Conservation (phyloP, 1,284 basidiomycete species). For the Sporisorium scitamineum region DNA sequence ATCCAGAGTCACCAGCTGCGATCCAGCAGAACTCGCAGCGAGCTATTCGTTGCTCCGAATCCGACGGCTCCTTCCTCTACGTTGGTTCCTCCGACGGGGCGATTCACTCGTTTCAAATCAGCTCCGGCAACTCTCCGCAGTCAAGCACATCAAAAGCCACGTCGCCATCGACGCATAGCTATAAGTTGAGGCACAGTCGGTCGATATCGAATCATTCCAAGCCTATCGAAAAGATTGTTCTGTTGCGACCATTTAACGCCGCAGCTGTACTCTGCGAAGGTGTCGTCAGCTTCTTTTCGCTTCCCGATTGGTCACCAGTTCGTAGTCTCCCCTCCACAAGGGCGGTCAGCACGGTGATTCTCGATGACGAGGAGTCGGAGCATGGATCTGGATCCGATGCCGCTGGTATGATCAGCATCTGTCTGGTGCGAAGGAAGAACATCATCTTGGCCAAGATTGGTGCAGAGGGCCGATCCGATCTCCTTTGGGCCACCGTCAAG, state of each 20-base stretch:
- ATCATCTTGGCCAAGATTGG: slow-evolving; percentile 59
- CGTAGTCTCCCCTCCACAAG: slow-evolving; percentile 36
- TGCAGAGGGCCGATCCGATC: slow-evolving; percentile 35
- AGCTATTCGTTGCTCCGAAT: slow-evolving; percentile 46
- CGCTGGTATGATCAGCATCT: slow-evolving; percentile 58
- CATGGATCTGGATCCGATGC: slow-evolving; percentile 35
- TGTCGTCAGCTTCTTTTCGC: slow-evolving; percentile 45
- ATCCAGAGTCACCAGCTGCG: slow-evolving; percentile 50
- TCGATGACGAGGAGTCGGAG: slow-evolving; percentile 47
- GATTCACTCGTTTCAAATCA: slow-evolving; percentile 47
- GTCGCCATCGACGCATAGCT: background rate
- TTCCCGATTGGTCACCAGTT: slow-evolving; percentile 40
- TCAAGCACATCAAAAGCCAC: background rate
- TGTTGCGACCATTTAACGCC: slow-evolving; percentile 32
- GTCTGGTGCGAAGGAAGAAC: slow-evolving; percentile 61
- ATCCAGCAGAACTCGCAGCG: slow-evolving; percentile 39
- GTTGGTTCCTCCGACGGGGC: slow-evolving; percentile 56
- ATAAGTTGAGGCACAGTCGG: slow-evolving; percentile 18
- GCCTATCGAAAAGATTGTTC: slow-evolving; percentile 47
- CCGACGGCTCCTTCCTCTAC: slow-evolving; percentile 49
- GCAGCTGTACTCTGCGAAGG: slow-evolving; percentile 53
- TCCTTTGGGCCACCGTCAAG: slow-evolving; percentile 54
- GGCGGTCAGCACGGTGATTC: slow-evolving; percentile 45
- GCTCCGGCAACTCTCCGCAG: background rate
- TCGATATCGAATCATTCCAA: slow-evolving; percentile 40